Evolutionary conservation across 768 basidiomycete species (phyloP), one percentile per base, ranked within the genome.

Genomic region (Lactarius indigo): DNA sequence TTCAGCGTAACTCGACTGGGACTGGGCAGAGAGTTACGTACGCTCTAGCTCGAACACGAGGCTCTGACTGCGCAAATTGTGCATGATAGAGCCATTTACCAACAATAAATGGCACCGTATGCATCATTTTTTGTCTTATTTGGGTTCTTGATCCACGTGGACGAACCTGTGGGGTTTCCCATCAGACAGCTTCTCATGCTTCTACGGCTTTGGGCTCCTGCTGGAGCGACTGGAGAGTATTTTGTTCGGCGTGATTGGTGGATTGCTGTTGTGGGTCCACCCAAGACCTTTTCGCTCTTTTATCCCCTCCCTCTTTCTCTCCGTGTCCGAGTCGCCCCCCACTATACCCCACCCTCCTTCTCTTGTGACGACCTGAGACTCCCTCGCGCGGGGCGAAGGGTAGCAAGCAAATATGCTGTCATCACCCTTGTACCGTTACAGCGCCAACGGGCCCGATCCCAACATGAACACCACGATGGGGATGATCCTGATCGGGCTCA

Each of bases 401-500:
- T 42, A 42, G 42, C 20, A 8, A 20, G 42, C 5, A 42, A 20
- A 42, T 42, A 42, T 42, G 42, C 20, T 42, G 8, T n/a, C 42
- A n/a, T 30, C 30, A 30, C 28, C 13, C 54, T 23, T 56, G 30
- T 13, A 9, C 28, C 28, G 30, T 33, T 30, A n/a, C 28, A 18
- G 28, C 6, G 50, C 26, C 28, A 30, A 10, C 26, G 47, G 42
- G 20, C 23, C 26, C 33, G 18, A 47, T 33, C 35, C 37, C 33
- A 20, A 59, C 42, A 30, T 64, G 42, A 39, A 23, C 26, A 18
- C 33, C 23, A 64, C 42, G 15, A 59, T 59, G 57, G 64, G 57
- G 42, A 39, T 52, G 57, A 23, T 64, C 42, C n/a, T 64, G 41
- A 47, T 64, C 44, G 64, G 57, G 17, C 57, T 64, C 18, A 37